A percentile compares a stretch with the other conserved stretches of the same genome.
These are phyloP conservation scores for Neopestalotiopsis sp. DNA, from an alignment of 2,329 filamentous ascomycete species.

Conservation along the genomic window DNA sequence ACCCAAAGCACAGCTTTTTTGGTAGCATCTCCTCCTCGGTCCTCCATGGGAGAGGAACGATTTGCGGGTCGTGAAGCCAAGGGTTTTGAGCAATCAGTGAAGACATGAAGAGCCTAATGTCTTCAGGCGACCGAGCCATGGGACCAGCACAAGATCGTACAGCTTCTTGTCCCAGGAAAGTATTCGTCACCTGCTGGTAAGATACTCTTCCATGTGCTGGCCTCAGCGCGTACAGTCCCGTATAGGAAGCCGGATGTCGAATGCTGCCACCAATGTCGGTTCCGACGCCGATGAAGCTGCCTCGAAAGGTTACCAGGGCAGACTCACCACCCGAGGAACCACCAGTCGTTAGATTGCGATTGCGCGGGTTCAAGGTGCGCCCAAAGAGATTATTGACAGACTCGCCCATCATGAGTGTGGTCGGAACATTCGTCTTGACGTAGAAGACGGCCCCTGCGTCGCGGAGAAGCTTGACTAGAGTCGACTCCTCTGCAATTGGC, in stretches of 20 bases:
- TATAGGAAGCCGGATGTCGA: conserved; percentile 48
- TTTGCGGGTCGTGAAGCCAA: conserved; percentile 19
- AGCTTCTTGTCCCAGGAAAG: conserved; percentile 17
- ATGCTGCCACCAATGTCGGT: conserved; percentile 54
- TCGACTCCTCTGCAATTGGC: conserved; percentile 39
- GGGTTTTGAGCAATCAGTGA: conserved; percentile 12
- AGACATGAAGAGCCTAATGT: conserved; percentile 21
- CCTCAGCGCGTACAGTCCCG: conserved; percentile 47
- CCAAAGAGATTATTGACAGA: conserved; percentile 67
- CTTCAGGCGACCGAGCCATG: conserved; percentile 18
- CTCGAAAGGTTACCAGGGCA: conserved; percentile 44
- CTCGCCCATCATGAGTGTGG: conserved; percentile 59
- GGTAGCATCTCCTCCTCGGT: conserved; percentile 25
- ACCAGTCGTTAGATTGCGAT: conserved; percentile 62
- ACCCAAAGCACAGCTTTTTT: conserved; percentile 26
- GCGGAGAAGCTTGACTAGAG: conserved; percentile 34
- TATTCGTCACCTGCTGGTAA: conserved; percentile 26
- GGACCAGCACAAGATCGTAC: conserved; percentile 19
- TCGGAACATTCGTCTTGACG: conserved; percentile 58
- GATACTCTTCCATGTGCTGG: conserved; percentile 37
- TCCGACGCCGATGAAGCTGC: conserved; percentile 47
- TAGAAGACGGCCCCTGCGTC: conserved; percentile 46
- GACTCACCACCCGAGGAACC: conserved; percentile 69
- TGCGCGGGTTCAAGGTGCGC: conserved; percentile 66
- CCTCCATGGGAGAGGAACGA: conserved; percentile 22